Evolutionary conservation across 805 yeast species (phyloP), one percentile per base, ranked within the genome.

Genomic region (Saccharomycopsis sp.): DNA sequence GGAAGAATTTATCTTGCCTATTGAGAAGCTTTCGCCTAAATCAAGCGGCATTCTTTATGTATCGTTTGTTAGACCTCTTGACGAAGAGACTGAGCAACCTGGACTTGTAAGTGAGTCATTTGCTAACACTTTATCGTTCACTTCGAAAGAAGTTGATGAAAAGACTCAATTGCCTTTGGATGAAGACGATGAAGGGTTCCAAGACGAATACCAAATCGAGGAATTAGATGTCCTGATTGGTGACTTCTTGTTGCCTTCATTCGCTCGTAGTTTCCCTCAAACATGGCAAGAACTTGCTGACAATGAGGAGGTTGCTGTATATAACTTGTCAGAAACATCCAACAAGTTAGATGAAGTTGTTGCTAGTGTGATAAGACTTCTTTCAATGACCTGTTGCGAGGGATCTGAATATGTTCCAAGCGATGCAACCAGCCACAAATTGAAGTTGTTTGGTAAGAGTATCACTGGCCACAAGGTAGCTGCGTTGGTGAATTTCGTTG

Each of bases 131-230:
- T 76, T 93, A 61, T 78, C 85, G 22, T 93, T 86, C 75, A 82
- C 85, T 19, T 79, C 90, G 54, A 87, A 84, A 72, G 98, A 93
- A 70, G 76, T 88, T 64, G 87, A 89, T 65, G 85, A 89, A 53
- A 78, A 81, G 8, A 85, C 91, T 15, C 84, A 85, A 20, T 82
- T 79, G 62, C 80, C 86, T 55, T 80, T 79, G 60, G 86, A 81
- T 52, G 83, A 80, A 54, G 86, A 76, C 56, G 89, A 84, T 52
- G 96, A 87, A 64, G 97, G 97, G 17, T 89, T 86, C 79, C 87
- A 87, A 64, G 98, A 94, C 72, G 97, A 92, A 72, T 94, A 93
- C 73, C 94, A 86, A 70, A 82, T 94, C 64, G 97, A 90, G 72
- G 87, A 86, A 59, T 76, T 91, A 67, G 83, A 81, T 59, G 70